Conservation (phyloP, 495 filamentous ascomycete species). For the Podospora fimiseda region DNA sequence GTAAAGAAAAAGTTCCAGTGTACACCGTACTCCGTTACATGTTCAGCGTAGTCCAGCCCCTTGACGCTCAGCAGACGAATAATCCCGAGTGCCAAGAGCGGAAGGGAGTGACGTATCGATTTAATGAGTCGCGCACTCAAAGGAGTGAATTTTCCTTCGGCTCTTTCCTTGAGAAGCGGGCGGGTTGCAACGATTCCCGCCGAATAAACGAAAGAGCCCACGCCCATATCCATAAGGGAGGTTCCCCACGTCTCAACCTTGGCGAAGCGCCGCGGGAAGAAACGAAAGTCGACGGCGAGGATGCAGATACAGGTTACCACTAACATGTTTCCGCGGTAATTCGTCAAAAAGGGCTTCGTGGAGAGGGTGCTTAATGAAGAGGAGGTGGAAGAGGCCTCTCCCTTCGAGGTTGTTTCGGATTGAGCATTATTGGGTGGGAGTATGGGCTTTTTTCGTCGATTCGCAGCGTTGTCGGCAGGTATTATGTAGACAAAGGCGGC, state of each 20-base stretch:
- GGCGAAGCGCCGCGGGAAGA: slow-evolving; percentile 90
- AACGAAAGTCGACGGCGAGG: slow-evolving; percentile 89
- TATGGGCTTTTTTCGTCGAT: slow-evolving; percentile 48
- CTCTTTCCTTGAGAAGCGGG: slow-evolving; percentile 67
- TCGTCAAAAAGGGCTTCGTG: slow-evolving; percentile 83
- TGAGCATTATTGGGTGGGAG: slow-evolving; percentile 44
- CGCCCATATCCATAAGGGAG: slow-evolving; percentile 95
- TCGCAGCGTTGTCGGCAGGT: slow-evolving; percentile 31
- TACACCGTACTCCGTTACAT: slow-evolving; percentile 95
- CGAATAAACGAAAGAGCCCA: slow-evolving; percentile 96
- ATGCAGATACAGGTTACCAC: slow-evolving; percentile 89
- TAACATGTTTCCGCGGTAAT: slow-evolving; percentile 86
- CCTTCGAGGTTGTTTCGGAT: slow-evolving; percentile 10
- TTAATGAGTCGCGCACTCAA: slow-evolving; percentile 50
- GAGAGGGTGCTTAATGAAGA: slow-evolving; percentile 53
- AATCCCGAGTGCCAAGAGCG: slow-evolving; percentile 73
- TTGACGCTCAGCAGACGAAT: slow-evolving; percentile 84
- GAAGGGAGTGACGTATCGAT: slow-evolving; percentile 72
- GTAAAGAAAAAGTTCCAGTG: slow-evolving; percentile 99
- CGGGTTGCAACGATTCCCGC: slow-evolving; percentile 88
- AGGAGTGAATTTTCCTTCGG: slow-evolving; percentile 40
- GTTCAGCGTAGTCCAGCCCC: slow-evolving; percentile 90
- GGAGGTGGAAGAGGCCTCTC: slow-evolving; percentile 9
- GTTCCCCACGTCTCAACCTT: slow-evolving; percentile 99
- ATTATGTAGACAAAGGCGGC: slow-evolving; percentile 54